Percentiles rank a stretch among this genome's conserved stretches.
phyloP scores from a whole-genome alignment of 192 early-diverging fungal genomes.

The Entomortierella beljakovae region DNA sequence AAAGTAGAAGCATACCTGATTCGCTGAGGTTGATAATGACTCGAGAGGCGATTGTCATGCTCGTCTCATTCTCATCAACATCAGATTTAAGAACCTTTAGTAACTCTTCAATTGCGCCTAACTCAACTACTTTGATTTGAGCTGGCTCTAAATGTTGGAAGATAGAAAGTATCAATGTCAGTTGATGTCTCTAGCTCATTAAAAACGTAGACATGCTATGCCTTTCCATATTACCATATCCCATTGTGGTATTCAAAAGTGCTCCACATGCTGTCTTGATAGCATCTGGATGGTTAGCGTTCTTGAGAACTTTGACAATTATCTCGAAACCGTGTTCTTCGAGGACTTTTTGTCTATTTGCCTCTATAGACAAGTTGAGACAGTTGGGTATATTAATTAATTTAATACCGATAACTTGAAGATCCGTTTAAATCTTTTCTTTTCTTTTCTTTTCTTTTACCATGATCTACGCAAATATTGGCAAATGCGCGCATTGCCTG shows the following conservation, averaged over 20 bases:
- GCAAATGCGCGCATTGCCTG: conserved; percentile 64
- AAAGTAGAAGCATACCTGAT: conserved; percentile 13
- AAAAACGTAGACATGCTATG: too few species aligned
- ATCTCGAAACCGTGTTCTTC: conserved; percentile 47
- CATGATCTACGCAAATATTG: conserved; percentile 67
- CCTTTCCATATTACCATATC: conserved; percentile 65
- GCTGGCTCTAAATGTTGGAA: conserved; percentile 52
- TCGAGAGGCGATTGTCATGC: conserved; percentile 41
- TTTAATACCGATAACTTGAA: background rate
- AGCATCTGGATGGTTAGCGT: conserved; percentile 39
- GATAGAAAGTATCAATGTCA: background rate
- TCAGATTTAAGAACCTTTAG: conserved; percentile 32
- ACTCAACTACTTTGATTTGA: conserved; percentile 47
- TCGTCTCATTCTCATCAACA: conserved; percentile 37
- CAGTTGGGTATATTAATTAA: too few species aligned
- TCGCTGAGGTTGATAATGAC: conserved; percentile 41
- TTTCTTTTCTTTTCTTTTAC: conserved; percentile 35
- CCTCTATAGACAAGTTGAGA: conserved; percentile 56
- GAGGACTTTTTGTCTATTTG: conserved; percentile 57
- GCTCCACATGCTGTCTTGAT: conserved; percentile 59
- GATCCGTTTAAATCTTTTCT: background rate
- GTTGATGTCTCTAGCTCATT: too few species aligned
- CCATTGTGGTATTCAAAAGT: conserved; percentile 62
- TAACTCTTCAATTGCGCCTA: conserved; percentile 32
- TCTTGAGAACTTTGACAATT: conserved; percentile 33